Conservation (phyloP, 75 land plant genomes). For the Selaginella moellendorffii region DNA sequence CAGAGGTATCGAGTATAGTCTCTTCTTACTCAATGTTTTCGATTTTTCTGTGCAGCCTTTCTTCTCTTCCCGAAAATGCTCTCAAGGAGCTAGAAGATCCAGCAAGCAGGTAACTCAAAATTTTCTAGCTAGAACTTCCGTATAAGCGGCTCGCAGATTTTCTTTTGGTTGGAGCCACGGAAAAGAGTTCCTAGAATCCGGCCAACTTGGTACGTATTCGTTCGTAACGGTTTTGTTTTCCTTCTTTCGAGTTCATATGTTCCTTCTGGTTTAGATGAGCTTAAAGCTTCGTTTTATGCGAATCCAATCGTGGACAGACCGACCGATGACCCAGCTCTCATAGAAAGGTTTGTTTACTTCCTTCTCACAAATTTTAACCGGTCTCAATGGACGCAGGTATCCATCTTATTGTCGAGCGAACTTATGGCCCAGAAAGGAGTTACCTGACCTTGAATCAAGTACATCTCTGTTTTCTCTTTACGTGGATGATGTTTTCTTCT, state of each 20-base stretch:
- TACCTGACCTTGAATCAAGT: constrained; percentile 90
- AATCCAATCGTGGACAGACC: constrained; percentile 81
- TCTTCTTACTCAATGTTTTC: background rate
- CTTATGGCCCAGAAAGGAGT: constrained; percentile 54
- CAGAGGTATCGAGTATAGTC: constrained; percentile 33
- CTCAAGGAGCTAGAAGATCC: constrained; percentile 70
- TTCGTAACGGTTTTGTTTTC: background rate
- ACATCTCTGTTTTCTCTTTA: background rate
- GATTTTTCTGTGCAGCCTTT: constrained; percentile 64
- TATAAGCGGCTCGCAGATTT: constrained; percentile 34
- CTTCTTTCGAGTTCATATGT: background rate
- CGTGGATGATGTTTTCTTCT: background rate
- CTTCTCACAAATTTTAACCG: background rate
- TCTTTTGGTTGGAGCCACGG: constrained; percentile 99
- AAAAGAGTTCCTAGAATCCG: constrained; percentile 85
- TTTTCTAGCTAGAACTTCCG: too few relatives aligned
- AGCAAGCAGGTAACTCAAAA: constrained; percentile 52
- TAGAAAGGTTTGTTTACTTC: constrained; percentile 35
- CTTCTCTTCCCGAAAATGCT: constrained; percentile 54
- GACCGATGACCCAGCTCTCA: constrained; percentile 39
- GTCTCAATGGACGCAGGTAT: constrained; percentile 34
- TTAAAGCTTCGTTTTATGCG: constrained; percentile 94
- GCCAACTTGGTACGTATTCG: constrained; percentile 50
- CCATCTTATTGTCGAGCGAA: constrained; percentile 78
- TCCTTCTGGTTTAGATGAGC: too few relatives aligned